Evolutionary conservation across 83 land plant genomes (phyloP).

Genomic region (Diphasiastrum complanatum): DNA sequence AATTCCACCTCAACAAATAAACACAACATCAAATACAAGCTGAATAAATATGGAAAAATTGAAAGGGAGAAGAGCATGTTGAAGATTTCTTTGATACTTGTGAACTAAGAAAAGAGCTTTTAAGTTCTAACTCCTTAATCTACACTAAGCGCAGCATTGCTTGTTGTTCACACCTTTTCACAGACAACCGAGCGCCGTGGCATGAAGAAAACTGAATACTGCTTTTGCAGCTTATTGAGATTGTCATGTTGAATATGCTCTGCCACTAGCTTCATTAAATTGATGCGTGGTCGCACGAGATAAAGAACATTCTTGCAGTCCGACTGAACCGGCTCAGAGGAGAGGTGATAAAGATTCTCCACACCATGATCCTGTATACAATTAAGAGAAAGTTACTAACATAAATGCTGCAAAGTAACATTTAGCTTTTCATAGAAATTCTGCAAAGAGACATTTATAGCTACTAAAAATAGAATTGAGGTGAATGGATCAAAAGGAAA

Average conservation of each 20-base stretch:
- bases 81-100: too few species aligned
- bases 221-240: conserved; percentile 57
- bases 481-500: too few species aligned
- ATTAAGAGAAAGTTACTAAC: background rate
- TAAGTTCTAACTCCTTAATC: too few species aligned
- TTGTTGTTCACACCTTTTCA: conserved; percentile 88
- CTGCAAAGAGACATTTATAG: background rate
- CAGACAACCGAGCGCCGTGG: conserved; percentile 80
- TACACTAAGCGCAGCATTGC: too few species aligned
- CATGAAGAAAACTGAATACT: conserved; percentile 73
- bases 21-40: too few species aligned
- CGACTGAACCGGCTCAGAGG: conserved; percentile 64
- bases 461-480: background rate
- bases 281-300: conserved; percentile 55
- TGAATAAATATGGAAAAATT: too few species aligned
- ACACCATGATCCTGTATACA: conserved; percentile 70
- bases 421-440: background rate
- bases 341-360: conserved; percentile 63
- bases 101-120: too few species aligned
- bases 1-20: too few species aligned
- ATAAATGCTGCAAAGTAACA: background rate
- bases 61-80: too few species aligned
- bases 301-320: conserved; percentile 72
- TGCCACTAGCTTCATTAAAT: conserved; percentile 66
- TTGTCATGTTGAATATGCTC: conserved; percentile 63